Evolutionary conservation across 495 filamentous ascomycete species (phyloP).

Genomic region (Penicillium soppii): DNA sequence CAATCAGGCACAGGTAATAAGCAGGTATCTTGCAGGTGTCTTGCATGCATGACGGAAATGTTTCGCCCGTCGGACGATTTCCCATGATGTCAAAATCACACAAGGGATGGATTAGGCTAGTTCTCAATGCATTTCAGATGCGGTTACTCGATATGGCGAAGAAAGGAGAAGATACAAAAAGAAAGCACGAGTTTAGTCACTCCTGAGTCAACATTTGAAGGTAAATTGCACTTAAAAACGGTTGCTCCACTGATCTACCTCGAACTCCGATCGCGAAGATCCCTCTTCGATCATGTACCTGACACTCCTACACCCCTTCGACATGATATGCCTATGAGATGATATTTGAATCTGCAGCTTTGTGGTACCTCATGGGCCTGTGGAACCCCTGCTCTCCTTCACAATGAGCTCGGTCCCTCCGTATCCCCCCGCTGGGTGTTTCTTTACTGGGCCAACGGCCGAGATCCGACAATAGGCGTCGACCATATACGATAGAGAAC

Average conservation of each 20-base stretch:
- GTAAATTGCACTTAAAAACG: not conserved
- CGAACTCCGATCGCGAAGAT: constrained; percentile 3
- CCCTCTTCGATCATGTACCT: not conserved
- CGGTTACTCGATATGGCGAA: not conserved
- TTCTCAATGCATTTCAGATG: not conserved
- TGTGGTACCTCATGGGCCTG: constrained; percentile 26
- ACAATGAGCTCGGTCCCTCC: constrained; percentile 18
- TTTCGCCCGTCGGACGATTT: constrained; percentile 17
- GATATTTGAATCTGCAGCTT: constrained; percentile 6
- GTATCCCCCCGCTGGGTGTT: not conserved
- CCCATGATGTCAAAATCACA: constrained; percentile 2
- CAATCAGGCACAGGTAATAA: not conserved
- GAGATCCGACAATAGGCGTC: constrained; percentile 2
- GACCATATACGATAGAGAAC: constrained; percentile 16
- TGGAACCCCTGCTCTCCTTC: constrained; percentile 27
- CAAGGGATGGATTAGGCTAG: constrained; percentile 7
- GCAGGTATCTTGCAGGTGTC: constrained; percentile 6
- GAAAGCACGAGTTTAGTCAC: not conserved
- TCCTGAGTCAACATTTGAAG: not conserved
- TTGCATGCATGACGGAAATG: constrained; percentile 8
- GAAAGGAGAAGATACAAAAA: not conserved
- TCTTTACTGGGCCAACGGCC: constrained; percentile 14
- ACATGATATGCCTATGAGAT: constrained; percentile 1
- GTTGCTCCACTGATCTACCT: constrained; percentile 11
- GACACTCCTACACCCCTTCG: not conserved